phyloP scores from a whole-genome alignment of 148 eudicot genomes.

The Rhododendron simsii region DNA sequence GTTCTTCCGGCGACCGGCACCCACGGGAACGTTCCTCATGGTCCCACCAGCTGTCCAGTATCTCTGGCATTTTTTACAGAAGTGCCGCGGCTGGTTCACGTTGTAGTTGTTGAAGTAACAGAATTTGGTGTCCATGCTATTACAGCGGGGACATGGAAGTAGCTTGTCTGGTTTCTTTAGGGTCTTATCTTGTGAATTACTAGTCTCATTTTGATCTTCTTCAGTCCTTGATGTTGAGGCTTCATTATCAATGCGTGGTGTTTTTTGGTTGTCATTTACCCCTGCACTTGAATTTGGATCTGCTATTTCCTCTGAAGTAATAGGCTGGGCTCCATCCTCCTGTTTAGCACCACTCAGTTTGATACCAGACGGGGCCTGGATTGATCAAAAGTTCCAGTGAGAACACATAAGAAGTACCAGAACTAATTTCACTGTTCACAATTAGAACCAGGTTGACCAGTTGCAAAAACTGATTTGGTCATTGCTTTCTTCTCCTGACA shows the following conservation, averaged over 20 bases:
- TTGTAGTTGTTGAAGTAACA: constrained; percentile 82
- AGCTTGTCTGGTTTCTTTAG: constrained; percentile 69
- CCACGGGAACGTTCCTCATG: constrained; percentile 72
- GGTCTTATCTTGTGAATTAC: constrained; percentile 42
- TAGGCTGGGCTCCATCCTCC: constrained; percentile 15
- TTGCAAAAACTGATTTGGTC: not conserved
- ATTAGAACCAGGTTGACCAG: not conserved
- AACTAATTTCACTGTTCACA: not conserved
- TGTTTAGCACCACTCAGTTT: constrained; percentile 13
- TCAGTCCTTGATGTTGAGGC: constrained; percentile 11
- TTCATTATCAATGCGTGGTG: constrained; percentile 17
- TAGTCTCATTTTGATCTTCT: constrained; percentile 34
- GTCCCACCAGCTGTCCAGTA: constrained; percentile 90
- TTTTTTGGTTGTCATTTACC: constrained; percentile 11
- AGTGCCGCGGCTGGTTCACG: constrained; percentile 71
- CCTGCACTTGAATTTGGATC: constrained; percentile 17
- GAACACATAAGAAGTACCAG: not conserved
- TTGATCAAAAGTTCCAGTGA: not conserved
- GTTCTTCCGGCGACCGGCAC: constrained; percentile 73
- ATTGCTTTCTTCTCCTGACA: constrained; percentile 2
- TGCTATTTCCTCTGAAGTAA: constrained; percentile 22
- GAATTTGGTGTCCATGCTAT: constrained; percentile 81
- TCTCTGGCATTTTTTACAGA: constrained; percentile 73
- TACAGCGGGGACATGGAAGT: constrained; percentile 70
- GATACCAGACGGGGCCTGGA: not conserved